Percentiles rank a stretch among this genome's conserved stretches.
phyloP scores from a whole-genome alignment of 179 eudicot species.

The Camellia oleifera region DNA sequence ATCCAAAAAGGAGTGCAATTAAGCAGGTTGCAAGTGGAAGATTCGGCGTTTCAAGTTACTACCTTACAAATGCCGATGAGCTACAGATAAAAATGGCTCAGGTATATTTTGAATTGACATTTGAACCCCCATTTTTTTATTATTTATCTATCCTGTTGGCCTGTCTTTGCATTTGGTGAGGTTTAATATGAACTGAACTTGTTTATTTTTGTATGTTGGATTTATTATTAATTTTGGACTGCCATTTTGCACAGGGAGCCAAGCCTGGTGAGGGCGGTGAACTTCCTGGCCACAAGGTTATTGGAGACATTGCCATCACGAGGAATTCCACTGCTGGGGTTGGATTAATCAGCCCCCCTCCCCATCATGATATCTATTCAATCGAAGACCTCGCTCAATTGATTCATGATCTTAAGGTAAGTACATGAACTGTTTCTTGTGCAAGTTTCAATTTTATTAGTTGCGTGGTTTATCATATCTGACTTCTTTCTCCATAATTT shows the following conservation, averaged over 20 bases:
- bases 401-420: background rate
- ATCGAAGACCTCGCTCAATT: slow-evolving; percentile 96
- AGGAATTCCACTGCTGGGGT: slow-evolving; percentile 98
- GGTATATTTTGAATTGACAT: slow-evolving; percentile 39
- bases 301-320: slow-evolving; percentile 94
- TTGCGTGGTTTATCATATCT: background rate
- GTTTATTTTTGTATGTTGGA: slow-evolving; percentile 14
- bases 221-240: slow-evolving; percentile 21
- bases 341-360: slow-evolving; percentile 99
- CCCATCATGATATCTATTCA: slow-evolving; percentile 97
- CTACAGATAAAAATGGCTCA: slow-evolving; percentile 99
- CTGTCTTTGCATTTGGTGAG: slow-evolving; percentile 70
- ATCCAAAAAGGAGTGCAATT: slow-evolving; percentile 88
- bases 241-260: slow-evolving; percentile 65
- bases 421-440: background rate
- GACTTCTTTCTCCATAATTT: background rate
- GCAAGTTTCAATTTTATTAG: background rate
- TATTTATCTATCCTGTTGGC: slow-evolving; percentile 29
- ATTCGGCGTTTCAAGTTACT: slow-evolving; percentile 97
- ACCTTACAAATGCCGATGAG: slow-evolving; percentile 96
- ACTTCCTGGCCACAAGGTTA: slow-evolving; percentile 97
- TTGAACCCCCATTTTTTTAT: background rate
- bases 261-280: slow-evolving; percentile 99
- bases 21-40: slow-evolving; percentile 99
- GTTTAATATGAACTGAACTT: slow-evolving; percentile 32